Base-by-base conservation (phyloP, 345 rosid genomes). In the Eutrema yunnanense region DNA sequence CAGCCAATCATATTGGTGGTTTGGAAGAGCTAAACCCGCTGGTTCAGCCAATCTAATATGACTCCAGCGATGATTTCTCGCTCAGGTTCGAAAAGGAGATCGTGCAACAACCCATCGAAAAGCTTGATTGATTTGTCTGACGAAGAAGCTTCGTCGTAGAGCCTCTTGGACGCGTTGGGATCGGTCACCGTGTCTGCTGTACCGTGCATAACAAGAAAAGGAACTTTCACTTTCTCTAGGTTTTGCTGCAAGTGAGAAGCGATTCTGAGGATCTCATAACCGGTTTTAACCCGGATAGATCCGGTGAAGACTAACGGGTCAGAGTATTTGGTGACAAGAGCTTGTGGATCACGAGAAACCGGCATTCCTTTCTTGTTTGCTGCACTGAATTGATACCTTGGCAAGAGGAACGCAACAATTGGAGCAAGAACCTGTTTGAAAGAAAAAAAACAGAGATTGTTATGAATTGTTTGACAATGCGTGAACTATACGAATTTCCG, bases 241-340 rank as follows among this genome's bases (percentile, higher is more conserved):
- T 90, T 88, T 41, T 80, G 92, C 82, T 81, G 85, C 85, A 95
- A 81, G 77, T 80, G 82, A 19, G 90, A 50, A 13, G 94, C 69
- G 48, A 92, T 83, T 44, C 94, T 81, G 33, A 95, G 85, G 62
- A 95, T 92, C 82, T 92, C 99, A n/a, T 92, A 89, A 4, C 97
- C 99, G 4, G 99, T 95, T 61, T 86, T 83, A 12, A 88, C 90
- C 29, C 98, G 71, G 69, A 95, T 85, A 58, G 88, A 84, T 61
- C 98, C 98, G 0, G 98, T 95, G 69, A 88, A 88, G 33, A 92
- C 97, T 68, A 95, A 79, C 2, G 98, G 99, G 62, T 95, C 98
- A 0, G 98, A 87, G 66, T 92, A 95, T 77, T 95, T 95, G 14
- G 90, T 88, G 52, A 82, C 14, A 2, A 95, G 85, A 8, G 98